Conservation (phyloP, 2,329 filamentous ascomycete species). For the Fusarium concolor region DNA sequence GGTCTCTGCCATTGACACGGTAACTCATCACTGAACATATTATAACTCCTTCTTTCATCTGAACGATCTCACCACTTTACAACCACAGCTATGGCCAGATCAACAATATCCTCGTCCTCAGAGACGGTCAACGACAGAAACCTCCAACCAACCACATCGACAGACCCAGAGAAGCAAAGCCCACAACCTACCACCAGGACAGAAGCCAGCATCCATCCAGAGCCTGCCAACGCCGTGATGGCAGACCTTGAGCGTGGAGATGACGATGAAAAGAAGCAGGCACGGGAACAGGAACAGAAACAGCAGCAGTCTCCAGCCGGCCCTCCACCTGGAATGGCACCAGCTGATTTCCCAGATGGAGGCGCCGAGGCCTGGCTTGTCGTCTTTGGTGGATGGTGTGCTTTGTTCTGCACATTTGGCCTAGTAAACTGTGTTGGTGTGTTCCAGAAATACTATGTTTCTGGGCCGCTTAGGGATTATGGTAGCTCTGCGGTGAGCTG, state of each 20-base stretch:
- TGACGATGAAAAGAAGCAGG: constrained; percentile 16
- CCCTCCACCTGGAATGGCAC: constrained; percentile 52
- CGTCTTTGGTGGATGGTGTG: constrained; percentile 61
- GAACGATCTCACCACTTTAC: not conserved
- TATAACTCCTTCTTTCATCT: not conserved
- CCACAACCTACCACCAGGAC: constrained; percentile 23
- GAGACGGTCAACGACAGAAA: constrained; percentile 42
- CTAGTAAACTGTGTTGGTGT: constrained; percentile 62
- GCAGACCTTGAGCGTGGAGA: constrained; percentile 45
- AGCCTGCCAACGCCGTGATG: constrained; percentile 47
- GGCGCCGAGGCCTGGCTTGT: constrained; percentile 68
- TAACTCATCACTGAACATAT: not conserved
- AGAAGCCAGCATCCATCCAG: constrained; percentile 37
- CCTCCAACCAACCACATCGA: constrained; percentile 6
- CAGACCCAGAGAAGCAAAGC: constrained; percentile 25
- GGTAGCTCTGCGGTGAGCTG: constrained; percentile 66
- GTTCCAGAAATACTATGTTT: constrained; percentile 70
- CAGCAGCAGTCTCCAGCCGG: constrained; percentile 21
- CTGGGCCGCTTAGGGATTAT: constrained; percentile 59
- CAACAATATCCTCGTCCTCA: constrained; percentile 44
- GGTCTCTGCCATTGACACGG: too few species aligned
- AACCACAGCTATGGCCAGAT: constrained; percentile 37
- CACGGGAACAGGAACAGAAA: constrained; percentile 19
- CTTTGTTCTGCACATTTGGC: constrained; percentile 59
- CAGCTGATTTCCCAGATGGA: constrained; percentile 69